Percentiles rank a stretch among this genome's conserved stretches.
Conservation (phyloP, 306 rosid species). For the Vigna mungo region DNA sequence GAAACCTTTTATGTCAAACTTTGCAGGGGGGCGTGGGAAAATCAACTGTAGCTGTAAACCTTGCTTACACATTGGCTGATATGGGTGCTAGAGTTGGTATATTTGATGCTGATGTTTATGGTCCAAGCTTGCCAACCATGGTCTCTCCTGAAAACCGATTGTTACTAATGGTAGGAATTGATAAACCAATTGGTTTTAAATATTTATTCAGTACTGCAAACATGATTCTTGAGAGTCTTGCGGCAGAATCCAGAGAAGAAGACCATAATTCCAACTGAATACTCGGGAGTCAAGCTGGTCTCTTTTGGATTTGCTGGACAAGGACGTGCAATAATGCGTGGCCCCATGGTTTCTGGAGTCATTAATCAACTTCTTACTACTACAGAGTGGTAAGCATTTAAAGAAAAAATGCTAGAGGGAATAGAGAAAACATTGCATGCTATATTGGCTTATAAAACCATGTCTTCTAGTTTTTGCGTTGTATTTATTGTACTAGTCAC, state of each 20-base stretch:
- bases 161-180: constrained; percentile 74
- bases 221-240: constrained; percentile 44
- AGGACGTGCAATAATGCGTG: constrained; percentile 98
- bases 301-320: constrained; percentile 98
- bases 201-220: constrained; percentile 38
- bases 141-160: constrained; percentile 94
- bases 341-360: constrained; percentile 99
- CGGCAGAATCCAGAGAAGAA: constrained; percentile 81
- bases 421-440: constrained; percentile 16
- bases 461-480: constrained; percentile 12
- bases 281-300: constrained; percentile 91
- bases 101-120: constrained; percentile 97
- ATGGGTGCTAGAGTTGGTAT: constrained; percentile 99
- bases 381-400: constrained; percentile 74
- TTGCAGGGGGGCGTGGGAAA: constrained; percentile 97
- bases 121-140: constrained; percentile 99
- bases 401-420: constrained; percentile 10
- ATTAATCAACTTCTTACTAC: constrained; percentile 93
- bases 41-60: constrained; percentile 93
- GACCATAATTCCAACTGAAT: constrained; percentile 93
- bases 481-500: neutral
- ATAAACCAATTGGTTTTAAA: constrained; percentile 29
- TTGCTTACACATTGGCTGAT: constrained; percentile 95
- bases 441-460: constrained; percentile 35
- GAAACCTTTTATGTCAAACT: constrained; percentile 36